Percentiles rank a stretch among this genome's conserved stretches.
phyloP scores from a whole-genome alignment of 1,284 basidiomycete species.

The Cutaneotrichosporon cutaneum region DNA sequence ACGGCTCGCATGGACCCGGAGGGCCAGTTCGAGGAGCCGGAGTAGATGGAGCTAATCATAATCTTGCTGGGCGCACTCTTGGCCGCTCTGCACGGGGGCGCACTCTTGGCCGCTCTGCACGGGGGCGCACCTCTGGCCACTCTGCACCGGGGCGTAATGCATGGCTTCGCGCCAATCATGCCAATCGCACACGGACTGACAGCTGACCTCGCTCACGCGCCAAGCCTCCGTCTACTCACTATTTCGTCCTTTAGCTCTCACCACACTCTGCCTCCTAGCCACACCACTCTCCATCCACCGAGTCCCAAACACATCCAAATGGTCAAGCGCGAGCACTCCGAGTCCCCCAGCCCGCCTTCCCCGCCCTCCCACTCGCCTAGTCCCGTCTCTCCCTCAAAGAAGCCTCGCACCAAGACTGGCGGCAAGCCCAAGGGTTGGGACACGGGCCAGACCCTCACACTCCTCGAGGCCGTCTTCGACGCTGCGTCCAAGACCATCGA shows the following conservation, averaged over 20 bases:
- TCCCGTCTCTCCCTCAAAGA: not conserved
- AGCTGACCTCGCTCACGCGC: not conserved
- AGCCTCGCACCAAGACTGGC: not conserved
- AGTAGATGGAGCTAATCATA: not conserved
- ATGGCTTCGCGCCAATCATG: not conserved
- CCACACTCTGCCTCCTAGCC: not conserved
- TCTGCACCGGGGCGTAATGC: not conserved
- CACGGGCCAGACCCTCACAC: not conserved
- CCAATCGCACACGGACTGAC: not conserved
- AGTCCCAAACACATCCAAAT: not conserved
- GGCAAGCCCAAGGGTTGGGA: not conserved
- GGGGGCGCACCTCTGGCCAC: not conserved
- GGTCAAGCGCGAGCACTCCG: conserved; percentile 4
- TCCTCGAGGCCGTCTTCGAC: conserved; percentile 1
- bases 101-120: not conserved
- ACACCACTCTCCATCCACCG: not conserved
- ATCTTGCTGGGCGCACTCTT: not conserved
- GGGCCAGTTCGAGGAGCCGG: conserved; percentile 14
- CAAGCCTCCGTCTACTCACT: not conserved
- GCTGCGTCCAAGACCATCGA: not conserved
- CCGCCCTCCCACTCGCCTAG: not conserved
- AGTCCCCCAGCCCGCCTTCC: not conserved
- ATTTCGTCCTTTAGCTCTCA: not conserved
- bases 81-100: not conserved
- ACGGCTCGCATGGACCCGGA: conserved; percentile 22